Evolutionary conservation across 371 early-diverging fungal genomes (phyloP).

Genomic region (Mycotypha africana): DNA sequence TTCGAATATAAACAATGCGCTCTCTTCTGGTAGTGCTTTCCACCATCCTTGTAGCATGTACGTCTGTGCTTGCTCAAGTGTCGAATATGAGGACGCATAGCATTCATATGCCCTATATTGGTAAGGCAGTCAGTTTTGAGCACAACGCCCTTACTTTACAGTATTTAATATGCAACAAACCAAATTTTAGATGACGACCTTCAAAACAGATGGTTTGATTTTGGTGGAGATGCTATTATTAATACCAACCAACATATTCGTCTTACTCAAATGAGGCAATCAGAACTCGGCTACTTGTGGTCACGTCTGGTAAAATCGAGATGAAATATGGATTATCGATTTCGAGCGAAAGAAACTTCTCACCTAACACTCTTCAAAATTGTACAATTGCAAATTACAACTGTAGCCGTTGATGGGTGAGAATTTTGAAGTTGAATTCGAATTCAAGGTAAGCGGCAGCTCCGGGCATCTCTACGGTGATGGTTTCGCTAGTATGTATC

Average conservation of each 20-base stretch:
- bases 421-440: conserved; percentile 89
- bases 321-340: background rate
- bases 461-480: conserved; percentile 76
- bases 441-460: conserved; percentile 81
- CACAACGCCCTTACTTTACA: background rate
- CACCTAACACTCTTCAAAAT: no score
- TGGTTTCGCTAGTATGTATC: conserved; percentile 90
- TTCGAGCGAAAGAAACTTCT: no score
- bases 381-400: no score
- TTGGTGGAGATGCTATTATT: conserved; percentile 65
- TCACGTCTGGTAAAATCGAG: conserved; percentile 51
- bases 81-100: conserved; percentile 59
- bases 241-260: conserved; percentile 75
- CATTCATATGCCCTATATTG: conserved; percentile 68
- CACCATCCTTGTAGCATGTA: conserved; percentile 13
- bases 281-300: conserved; percentile 88
- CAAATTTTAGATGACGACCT: conserved; percentile 53
- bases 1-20: conserved; percentile 19
- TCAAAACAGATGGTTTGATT: conserved; percentile 69
- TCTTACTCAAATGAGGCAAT: conserved; percentile 76
- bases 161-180: background rate
- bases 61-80: conserved; percentile 18
- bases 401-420: conserved; percentile 58
- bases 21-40: conserved; percentile 16
- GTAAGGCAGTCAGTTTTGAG: conserved; percentile 21